Evolutionary conservation across 2,329 filamentous ascomycete genomes (phyloP).

Genomic region (Epichloe coenophiala): DNA sequence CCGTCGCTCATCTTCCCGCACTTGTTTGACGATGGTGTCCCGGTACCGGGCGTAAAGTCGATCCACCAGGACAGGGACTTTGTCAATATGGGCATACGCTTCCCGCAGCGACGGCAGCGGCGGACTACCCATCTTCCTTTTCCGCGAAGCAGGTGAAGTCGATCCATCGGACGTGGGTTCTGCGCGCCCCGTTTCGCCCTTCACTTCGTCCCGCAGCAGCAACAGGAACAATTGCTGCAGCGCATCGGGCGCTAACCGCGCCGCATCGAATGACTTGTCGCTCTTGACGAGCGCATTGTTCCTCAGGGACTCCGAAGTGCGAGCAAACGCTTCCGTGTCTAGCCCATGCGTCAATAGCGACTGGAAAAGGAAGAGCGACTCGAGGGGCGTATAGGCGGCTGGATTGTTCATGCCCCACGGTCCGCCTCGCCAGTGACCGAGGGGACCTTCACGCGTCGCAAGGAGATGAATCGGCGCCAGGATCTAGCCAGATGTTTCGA

Average conservation of each 20-base stretch:
- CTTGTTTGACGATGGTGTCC: constrained; percentile 52
- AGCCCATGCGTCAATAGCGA: constrained; percentile 57
- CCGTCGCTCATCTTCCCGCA: constrained; percentile 59
- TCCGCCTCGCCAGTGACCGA: constrained; percentile 42
- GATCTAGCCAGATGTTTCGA: constrained; percentile 17
- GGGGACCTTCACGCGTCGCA: constrained; percentile 38
- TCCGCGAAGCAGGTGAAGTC: constrained; percentile 46
- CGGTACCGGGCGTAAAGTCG: constrained; percentile 66
- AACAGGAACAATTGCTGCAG: constrained; percentile 67
- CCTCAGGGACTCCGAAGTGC: constrained; percentile 61
- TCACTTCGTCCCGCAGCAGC: constrained; percentile 61
- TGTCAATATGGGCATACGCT: constrained; percentile 49
- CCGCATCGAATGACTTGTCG: constrained; percentile 57
- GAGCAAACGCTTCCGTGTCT: constrained; percentile 50
- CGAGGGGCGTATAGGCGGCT: constrained; percentile 67
- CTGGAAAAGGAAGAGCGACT: constrained; percentile 76
- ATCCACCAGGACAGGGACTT: constrained; percentile 56
- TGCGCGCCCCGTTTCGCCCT: constrained; percentile 29
- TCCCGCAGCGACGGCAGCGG: constrained; percentile 52
- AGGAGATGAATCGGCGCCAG: constrained; percentile 43
- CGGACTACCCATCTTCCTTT: constrained; percentile 60
- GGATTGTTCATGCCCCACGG: constrained; percentile 41
- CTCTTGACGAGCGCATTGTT: constrained; percentile 60
- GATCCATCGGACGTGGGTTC: constrained; percentile 25
- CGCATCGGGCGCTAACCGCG: constrained; percentile 62